Evolutionary conservation across 2,329 filamentous ascomycete species (phyloP).

Genomic region (Epichloe typhina): DNA sequence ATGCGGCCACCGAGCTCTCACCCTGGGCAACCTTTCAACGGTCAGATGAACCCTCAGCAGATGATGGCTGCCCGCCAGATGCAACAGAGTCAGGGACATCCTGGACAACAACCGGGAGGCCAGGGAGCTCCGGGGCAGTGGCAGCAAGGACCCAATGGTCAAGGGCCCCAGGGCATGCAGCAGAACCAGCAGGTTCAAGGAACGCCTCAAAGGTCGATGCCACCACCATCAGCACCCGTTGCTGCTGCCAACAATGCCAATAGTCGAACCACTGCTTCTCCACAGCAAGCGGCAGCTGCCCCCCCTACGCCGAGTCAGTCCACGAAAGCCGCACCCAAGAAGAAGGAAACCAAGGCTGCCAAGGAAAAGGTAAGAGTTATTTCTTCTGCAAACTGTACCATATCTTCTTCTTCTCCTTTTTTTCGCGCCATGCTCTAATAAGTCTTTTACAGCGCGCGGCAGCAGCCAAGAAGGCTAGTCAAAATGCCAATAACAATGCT

Average conservation of each 20-base stretch:
- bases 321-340: constrained; percentile 64
- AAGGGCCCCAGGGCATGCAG: constrained; percentile 26
- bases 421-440: background rate
- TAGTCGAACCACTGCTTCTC: constrained; percentile 44
- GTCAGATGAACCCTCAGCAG: constrained; percentile 46
- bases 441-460: constrained; percentile 28
- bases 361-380: constrained; percentile 50
- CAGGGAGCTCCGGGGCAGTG: constrained; percentile 23
- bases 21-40: constrained; percentile 43
- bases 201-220: constrained; percentile 59
- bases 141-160: constrained; percentile 28
- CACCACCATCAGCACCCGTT: constrained; percentile 49
- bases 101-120: constrained; percentile 15
- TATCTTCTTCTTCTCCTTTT: fast-evolving
- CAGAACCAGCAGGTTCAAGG: constrained; percentile 41
- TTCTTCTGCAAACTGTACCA: background rate
- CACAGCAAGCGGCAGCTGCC: constrained; percentile 49
- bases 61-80: constrained; percentile 39
- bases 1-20: constrained; percentile 61
- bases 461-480: constrained; percentile 48
- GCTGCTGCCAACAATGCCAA: constrained; percentile 34
- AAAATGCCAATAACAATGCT: constrained; percentile 29
- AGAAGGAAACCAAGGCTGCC: constrained; percentile 54
- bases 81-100: constrained; percentile 21
- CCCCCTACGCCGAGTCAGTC: constrained; percentile 65